phyloP scores from a whole-genome alignment of 257 asterid species.

The Lavandula angustifolia region DNA sequence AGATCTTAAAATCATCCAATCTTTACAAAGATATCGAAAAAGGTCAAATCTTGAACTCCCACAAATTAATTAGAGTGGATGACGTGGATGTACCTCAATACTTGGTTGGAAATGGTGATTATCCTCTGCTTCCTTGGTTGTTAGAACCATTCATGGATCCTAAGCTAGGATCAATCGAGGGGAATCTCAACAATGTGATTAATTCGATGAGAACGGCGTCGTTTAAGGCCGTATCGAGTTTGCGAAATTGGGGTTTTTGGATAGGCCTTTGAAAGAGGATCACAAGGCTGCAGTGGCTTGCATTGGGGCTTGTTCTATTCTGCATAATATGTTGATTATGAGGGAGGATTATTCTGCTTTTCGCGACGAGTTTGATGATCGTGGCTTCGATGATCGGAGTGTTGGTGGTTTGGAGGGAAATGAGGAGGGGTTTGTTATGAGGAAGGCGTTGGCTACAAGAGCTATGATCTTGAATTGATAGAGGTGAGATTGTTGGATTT shows the following conservation, averaged over 20 bases:
- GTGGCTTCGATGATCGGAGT: constrained; percentile 13
- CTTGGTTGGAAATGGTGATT: constrained; percentile 53
- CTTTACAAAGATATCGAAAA: constrained; percentile 53
- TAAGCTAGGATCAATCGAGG: constrained; percentile 48
- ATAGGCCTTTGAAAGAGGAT: constrained; percentile 45
- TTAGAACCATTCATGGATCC: constrained; percentile 54
- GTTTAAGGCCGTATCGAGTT: constrained; percentile 50
- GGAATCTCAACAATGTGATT: constrained; percentile 51
- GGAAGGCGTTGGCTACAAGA: constrained; percentile 55
- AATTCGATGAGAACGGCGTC: constrained; percentile 39
- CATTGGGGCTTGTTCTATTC: constrained; percentile 77
- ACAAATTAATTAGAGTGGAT: constrained; percentile 27
- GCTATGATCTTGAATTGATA: constrained; percentile 30
- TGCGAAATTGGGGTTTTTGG: constrained; percentile 78
- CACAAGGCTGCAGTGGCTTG: constrained; percentile 63
- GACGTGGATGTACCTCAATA: constrained; percentile 54
- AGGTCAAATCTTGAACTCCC: constrained; percentile 45
- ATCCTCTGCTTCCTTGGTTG: constrained; percentile 72
- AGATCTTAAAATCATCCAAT: constrained; percentile 53
- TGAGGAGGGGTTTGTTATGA: constrained; percentile 37
- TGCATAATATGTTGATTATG: constrained; percentile 76
- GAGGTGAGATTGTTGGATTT: background rate
- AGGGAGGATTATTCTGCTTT: constrained; percentile 83
- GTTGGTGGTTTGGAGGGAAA: constrained; percentile 30
- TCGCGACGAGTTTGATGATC: constrained; percentile 48